phyloP scores from a whole-genome alignment of 2,329 filamentous ascomycete species.

The Colletotrichum gigasporum region DNA sequence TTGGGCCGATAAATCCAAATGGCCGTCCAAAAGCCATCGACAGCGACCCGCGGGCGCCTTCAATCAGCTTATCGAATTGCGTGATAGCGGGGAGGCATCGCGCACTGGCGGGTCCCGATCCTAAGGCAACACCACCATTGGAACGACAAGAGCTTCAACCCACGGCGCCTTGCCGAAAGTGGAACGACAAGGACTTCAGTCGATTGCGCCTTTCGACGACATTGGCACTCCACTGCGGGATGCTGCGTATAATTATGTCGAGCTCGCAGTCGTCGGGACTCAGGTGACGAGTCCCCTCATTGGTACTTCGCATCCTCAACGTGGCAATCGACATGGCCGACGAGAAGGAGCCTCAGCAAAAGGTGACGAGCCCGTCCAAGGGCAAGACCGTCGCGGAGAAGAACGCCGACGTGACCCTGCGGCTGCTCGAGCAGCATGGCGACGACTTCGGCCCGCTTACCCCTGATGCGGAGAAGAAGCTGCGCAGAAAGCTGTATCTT shows the following conservation, averaged over 20 bases:
- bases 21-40: too few species aligned
- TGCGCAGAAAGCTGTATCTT: slow-evolving; percentile 44
- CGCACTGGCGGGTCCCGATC: background rate
- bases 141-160: background rate
- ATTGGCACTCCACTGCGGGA: background rate
- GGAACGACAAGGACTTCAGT: background rate
- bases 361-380: slow-evolving; percentile 1
- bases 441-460: slow-evolving; percentile 42
- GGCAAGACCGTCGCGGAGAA: slow-evolving; percentile 32
- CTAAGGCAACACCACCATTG: background rate
- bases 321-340: slow-evolving; percentile 2
- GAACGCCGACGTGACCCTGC: slow-evolving; percentile 47
- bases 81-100: slow-evolving; percentile 26
- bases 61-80: too few species aligned
- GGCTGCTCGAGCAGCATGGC: slow-evolving; percentile 45
- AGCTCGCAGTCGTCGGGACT: too few species aligned
- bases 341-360: slow-evolving; percentile 4
- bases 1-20: too few species aligned
- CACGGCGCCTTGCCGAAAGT: background rate
- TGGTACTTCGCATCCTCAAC: background rate
- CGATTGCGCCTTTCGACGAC: background rate
- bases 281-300: too few species aligned
- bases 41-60: too few species aligned
- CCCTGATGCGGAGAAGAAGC: slow-evolving; percentile 41
- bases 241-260: too few species aligned